Base-by-base conservation (phyloP, 441 rosid species). In the Adansonia grandidieri region DNA sequence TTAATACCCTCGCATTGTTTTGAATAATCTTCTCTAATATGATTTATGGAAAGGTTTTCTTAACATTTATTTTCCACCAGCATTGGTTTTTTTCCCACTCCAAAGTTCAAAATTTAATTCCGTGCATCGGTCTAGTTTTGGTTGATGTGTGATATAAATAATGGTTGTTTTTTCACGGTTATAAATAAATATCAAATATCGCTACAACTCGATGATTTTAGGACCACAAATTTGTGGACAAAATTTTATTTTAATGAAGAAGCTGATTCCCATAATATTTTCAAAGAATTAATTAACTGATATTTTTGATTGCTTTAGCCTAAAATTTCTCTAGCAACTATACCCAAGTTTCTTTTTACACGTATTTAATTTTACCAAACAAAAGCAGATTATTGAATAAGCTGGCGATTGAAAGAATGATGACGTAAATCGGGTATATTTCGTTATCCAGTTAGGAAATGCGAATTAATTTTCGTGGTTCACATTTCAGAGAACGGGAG, bases 61-160 rank as follows among this genome's bases (percentile, higher is more conserved):
- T n/a, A 19, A 67, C 19, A 64, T 37, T 64, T 37, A 37, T 64
- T 64, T 51, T 64, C 44, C 20, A 7, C 10, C 69, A 7, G 2
- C 9, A 37, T 64, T 64, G 32, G 20, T 58, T 19, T 24, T 13
- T 63, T 50, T 63, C 17, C 15, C 37, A 32, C 37, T 64, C 10
- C n/a, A 32, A 54, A 54, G 15, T 44, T 17, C 32, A 67, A 9
- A 67, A 37, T 32, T 44, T 67, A 67, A 42, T 42, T 42, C 19
- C 2, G 51, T 9, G 28, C 4, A 17, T 9, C 9, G 2, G 17
- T 32, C 37, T 63, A 63, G 2, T 71, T 71, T 17, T 17, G n/a
- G 10, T 54, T 37, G 63, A n/a, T 53, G 62, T n/a, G 63, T n/a
- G 63, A 37, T 56, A 37, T 71, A 71, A 71, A 53, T 17, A 71